Evolutionary conservation across 371 early-diverging fungal species (phyloP), one percentile per base, ranked within the genome.

Genomic region (Apophysomyces ossiformis): DNA sequence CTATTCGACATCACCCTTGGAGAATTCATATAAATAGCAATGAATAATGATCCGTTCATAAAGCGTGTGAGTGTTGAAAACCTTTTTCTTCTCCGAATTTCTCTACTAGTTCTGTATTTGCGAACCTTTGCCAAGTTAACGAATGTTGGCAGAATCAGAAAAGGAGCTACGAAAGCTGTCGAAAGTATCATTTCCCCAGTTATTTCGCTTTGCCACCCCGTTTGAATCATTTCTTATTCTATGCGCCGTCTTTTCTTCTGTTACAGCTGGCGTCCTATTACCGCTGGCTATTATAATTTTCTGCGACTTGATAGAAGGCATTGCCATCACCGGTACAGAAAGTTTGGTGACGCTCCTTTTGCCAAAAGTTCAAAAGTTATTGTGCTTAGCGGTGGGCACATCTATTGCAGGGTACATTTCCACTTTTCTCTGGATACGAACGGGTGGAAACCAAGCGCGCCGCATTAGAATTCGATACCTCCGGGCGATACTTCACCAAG

Each of bases 351-450:
- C 69, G 41, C 41, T 69, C 15, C 36, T 16, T 41, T 13, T 41
- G 8, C 41, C 41, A 4, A 41, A 41, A 41, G 41, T 41, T 11
- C 8, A 13, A 13, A 66, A 57, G 7, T 56, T 76, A 13, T 70
- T 73, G 1, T 76, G 73, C 54, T 66, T 76, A 18, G 76, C 70
- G 37, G 67, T 67, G 16, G 65, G 63, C 13, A 60, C 69, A 5
- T 44, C 70, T 13, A 58, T 76, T 1, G 70, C 64, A 37, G 60
- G 69, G 9, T 76, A 73, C 62, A 16, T 69, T 26, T 65, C 68
- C 38, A 65, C 68, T 18, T 65, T 66, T 43, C 66, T 76, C 57
- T 76, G 76, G 76, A 69, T 73, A 46, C 59, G 72, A 39, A 65
- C 77, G 1, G 79, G 75, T 37, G 81, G 78, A 54, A 71, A 71